phyloP scores from a whole-genome alignment of 2,329 filamentous ascomycete species.

The Trichoderma sp. region DNA sequence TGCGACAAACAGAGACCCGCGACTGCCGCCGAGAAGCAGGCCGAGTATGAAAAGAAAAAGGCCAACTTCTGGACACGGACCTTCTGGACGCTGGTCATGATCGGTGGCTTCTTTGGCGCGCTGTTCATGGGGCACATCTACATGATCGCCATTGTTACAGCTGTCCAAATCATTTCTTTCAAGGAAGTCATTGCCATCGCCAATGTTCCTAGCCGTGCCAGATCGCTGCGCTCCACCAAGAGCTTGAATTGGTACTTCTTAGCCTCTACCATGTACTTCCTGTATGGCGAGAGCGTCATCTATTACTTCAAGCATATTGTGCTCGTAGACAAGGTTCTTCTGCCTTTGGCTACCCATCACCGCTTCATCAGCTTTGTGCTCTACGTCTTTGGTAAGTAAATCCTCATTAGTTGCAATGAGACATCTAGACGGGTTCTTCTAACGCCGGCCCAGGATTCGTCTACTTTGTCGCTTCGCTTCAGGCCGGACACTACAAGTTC shows the following conservation, averaged over 20 bases:
- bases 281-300: slow-evolving; percentile 98
- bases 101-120: slow-evolving; percentile 82
- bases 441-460: slow-evolving; percentile 73
- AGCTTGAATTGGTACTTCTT: slow-evolving; percentile 99
- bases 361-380: slow-evolving; percentile 98
- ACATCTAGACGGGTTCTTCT: slow-evolving; percentile 7
- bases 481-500: slow-evolving; percentile 95
- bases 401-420: neutral
- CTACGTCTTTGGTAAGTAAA: slow-evolving; percentile 79
- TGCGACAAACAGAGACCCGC: slow-evolving; percentile 40
- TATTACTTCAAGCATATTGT: slow-evolving; percentile 99
- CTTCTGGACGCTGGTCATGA: slow-evolving; percentile 98
- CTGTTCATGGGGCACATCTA: slow-evolving; percentile 98
- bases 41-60: slow-evolving; percentile 97
- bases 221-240: slow-evolving; percentile 90
- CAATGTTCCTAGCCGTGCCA: slow-evolving; percentile 86
- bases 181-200: slow-evolving; percentile 99
- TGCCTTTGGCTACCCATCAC: slow-evolving; percentile 94
- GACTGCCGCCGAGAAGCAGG: slow-evolving; percentile 41
- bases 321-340: slow-evolving; percentile 85
- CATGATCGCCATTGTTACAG: slow-evolving; percentile 89
- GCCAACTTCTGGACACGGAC: slow-evolving; percentile 95
- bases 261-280: slow-evolving; percentile 98
- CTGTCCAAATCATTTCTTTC: slow-evolving; percentile 94
- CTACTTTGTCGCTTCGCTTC: slow-evolving; percentile 92